These are phyloP conservation scores for Fusarium euwallaceae DNA, from an alignment of 2,329 filamentous ascomycete species.

Conservation along the genomic window DNA sequence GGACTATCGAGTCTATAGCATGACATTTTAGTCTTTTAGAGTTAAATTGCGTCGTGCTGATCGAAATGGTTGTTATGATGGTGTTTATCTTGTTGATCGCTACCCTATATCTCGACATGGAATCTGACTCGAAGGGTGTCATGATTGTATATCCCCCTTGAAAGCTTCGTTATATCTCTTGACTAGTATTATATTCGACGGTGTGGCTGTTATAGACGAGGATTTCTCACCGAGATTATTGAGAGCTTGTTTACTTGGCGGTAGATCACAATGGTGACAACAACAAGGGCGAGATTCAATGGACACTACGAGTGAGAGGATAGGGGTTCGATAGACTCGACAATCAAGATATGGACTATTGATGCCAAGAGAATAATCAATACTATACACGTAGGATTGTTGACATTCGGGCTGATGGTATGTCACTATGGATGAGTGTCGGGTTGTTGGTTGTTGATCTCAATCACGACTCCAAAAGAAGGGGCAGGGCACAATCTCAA, in stretches of 20 bases:
- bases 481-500: not conserved
- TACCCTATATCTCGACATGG: constrained; percentile 1
- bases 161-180: not conserved
- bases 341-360: not conserved
- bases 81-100: not conserved
- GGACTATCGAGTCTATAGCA: not conserved
- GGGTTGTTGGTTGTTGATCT: not conserved
- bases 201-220: not conserved
- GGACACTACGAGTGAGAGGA: not conserved
- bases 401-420: not conserved
- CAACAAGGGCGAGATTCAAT: no score
- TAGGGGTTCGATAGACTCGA: not conserved
- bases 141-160: no score
- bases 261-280: not conserved
- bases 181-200: not conserved
- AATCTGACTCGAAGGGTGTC: not conserved
- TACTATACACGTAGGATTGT: not conserved
- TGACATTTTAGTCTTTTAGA: not conserved
- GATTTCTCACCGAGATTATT: not conserved
- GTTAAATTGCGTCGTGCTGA: constrained; percentile 1
- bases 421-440: not conserved
- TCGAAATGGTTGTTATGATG: not conserved
- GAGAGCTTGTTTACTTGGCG: not conserved
- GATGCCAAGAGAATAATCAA: not conserved
- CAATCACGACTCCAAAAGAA: not conserved